These are phyloP conservation scores for Podaxis mareebaensis DNA, from an alignment of 768 basidiomycete genomes.

Conservation along the genomic window DNA sequence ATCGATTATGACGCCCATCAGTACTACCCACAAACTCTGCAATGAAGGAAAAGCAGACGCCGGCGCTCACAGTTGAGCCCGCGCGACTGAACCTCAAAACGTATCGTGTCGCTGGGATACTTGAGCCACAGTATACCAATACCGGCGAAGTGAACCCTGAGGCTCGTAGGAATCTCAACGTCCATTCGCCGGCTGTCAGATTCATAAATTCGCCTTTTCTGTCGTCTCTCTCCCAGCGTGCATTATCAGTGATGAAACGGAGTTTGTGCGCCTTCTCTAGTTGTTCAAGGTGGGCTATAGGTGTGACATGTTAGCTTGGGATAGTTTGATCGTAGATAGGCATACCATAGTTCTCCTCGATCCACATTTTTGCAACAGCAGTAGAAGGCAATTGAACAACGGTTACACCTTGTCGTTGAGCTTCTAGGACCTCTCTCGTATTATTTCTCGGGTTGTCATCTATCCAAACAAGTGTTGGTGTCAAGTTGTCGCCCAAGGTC, in stretches of 20 bases:
- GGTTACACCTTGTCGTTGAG: constrained; percentile 20
- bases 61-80: constrained; percentile 20
- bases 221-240: constrained; percentile 22
- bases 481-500: neutral
- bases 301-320: neutral
- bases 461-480: constrained; percentile 30
- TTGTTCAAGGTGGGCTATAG: constrained; percentile 24
- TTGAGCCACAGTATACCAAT: constrained; percentile 23
- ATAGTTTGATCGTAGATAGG: neutral
- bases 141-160: constrained; percentile 23
- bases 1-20: neutral
- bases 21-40: neutral
- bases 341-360: constrained; percentile 27
- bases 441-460: constrained; percentile 27
- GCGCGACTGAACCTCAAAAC: constrained; percentile 22
- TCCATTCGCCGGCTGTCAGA: constrained; percentile 26
- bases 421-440: constrained; percentile 16
- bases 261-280: constrained; percentile 23
- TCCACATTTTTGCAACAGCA: constrained; percentile 28
- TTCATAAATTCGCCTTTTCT: constrained; percentile 18
- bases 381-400: constrained; percentile 31
- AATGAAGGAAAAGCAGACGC: constrained; percentile 15
- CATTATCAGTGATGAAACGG: constrained; percentile 33
- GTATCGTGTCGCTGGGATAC: constrained; percentile 22
- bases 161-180: constrained; percentile 27